These are phyloP conservation scores for Globisporangium okanoganense DNA, from an alignment of 352 stramenopile species.

Conservation along the genomic window DNA sequence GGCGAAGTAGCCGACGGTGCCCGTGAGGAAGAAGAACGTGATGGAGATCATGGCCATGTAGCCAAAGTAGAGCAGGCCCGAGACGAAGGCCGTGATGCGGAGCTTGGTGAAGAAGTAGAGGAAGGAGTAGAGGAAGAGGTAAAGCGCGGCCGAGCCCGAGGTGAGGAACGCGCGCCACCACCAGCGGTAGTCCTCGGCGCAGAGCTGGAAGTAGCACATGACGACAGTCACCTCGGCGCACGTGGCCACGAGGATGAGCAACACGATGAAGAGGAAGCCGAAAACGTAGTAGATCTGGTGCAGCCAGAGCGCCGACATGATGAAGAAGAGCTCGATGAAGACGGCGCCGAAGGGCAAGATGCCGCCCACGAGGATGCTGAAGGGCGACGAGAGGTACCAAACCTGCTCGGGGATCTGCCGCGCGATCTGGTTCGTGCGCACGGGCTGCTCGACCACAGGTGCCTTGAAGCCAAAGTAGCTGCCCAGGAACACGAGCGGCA, in stretches of 20 bases:
- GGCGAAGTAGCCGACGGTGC: conserved; percentile 95
- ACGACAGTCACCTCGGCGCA: conserved; percentile 99
- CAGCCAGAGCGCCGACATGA: conserved; percentile 99
- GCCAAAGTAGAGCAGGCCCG: conserved; percentile 97
- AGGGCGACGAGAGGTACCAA: conserved; percentile 94
- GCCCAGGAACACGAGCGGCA: conserved; percentile 98
- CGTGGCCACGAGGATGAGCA: conserved; percentile 97
- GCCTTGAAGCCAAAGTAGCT: conserved; percentile 96
- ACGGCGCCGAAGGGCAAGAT: conserved; percentile 99
- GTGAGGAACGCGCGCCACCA: conserved; percentile 97
- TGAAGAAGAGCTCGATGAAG: conserved; percentile 99
- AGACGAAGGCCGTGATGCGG: conserved; percentile 94
- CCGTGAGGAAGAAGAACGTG: conserved; percentile 97
- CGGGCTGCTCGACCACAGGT: conserved; percentile 82
- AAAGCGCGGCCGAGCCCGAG: conserved; percentile 94
- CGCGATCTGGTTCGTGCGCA: conserved; percentile 89
- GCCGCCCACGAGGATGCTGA: conserved; percentile 95
- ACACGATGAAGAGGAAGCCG: conserved; percentile 98
- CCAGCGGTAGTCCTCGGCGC: conserved; percentile 98
- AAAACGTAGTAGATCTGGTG: conserved; percentile 99
- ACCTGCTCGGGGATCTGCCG: conserved; percentile 92
- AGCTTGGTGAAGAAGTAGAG: conserved; percentile 99
- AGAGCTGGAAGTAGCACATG: conserved; percentile 99
- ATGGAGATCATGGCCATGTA: conserved; percentile 99
- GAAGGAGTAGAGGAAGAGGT: conserved; percentile 99